phyloP scores from a whole-genome alignment of 148 eudicot genomes.

The Rhododendron henanense region DNA sequence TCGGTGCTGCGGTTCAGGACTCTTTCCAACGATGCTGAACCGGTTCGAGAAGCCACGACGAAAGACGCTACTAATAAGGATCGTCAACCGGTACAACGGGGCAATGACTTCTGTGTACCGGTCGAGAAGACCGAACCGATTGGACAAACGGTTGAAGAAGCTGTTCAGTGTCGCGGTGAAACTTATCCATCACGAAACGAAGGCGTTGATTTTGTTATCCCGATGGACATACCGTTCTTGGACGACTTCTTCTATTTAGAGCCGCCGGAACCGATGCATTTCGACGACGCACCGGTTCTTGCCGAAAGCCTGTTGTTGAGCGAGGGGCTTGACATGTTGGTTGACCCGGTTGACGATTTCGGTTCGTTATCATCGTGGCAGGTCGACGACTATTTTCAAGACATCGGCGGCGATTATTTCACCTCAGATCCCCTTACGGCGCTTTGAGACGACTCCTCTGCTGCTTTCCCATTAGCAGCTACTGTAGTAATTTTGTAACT shows the following conservation, averaged over 20 bases:
- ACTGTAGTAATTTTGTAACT: no score
- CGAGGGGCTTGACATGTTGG: conserved; percentile 19
- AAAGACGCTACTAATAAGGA: neutral
- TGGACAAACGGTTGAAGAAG: conserved; percentile 12
- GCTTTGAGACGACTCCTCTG: conserved; percentile 10
- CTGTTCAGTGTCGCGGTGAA: conserved; percentile 37
- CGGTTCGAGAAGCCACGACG: neutral
- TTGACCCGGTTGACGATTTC: conserved; percentile 29
- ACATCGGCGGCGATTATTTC: conserved; percentile 38
- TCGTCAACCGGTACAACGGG: neutral
- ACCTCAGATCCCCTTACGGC: conserved; percentile 40
- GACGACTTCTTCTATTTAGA: conserved; percentile 39
- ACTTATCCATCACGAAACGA: conserved; percentile 11
- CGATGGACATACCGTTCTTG: conserved; percentile 31
- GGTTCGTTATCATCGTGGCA: conserved; percentile 23
- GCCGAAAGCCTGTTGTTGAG: neutral
- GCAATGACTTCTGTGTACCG: neutral
- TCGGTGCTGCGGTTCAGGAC: conserved; percentile 51
- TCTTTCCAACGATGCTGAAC: conserved; percentile 5
- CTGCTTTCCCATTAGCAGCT: neutral
- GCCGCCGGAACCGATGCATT: conserved; percentile 31
- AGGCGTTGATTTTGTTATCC: conserved; percentile 18
- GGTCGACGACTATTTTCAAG: conserved; percentile 66
- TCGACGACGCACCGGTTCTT: conserved; percentile 20
- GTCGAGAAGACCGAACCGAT: conserved; percentile 3